phyloP scores from a whole-genome alignment of 768 basidiomycete species.

The Baorangia bicolor region DNA sequence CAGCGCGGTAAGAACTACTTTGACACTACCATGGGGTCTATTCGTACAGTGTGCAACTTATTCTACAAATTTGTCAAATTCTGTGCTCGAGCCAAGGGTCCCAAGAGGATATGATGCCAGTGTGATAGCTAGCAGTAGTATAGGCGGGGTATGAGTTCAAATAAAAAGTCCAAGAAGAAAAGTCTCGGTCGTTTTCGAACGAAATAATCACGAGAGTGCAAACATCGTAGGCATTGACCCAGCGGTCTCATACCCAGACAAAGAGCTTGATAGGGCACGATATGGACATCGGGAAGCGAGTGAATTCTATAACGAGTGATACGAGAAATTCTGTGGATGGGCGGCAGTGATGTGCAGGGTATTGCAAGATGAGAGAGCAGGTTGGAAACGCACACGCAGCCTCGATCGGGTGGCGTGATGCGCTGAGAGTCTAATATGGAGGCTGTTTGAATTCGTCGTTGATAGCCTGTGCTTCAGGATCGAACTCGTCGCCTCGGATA shows the following conservation, averaged over 20 bases:
- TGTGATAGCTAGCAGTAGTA: neutral
- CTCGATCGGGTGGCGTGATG: neutral
- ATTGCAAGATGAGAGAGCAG: neutral
- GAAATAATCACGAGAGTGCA: neutral
- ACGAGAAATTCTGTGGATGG: neutral
- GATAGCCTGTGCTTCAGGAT: conserved; percentile 59
- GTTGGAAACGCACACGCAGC: neutral
- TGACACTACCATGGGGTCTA: neutral
- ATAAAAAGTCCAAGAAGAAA: neutral
- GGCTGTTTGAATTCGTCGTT: conserved; percentile 65
- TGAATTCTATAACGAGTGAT: neutral
- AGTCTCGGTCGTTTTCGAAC: neutral
- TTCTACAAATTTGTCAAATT: neutral
- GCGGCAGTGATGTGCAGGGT: neutral
- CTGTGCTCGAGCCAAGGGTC: neutral
- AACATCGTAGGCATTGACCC: neutral
- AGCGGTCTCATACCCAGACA: neutral
- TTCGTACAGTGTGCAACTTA: neutral
- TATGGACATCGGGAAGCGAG: neutral
- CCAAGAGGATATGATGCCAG: neutral
- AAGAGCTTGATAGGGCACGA: neutral
- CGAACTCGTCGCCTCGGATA: conserved; percentile 45
- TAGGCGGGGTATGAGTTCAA: neutral
- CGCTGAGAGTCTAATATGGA: conserved; percentile 31
- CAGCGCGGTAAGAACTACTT: neutral